Evolutionary conservation across 345 rosid species (phyloP), one percentile per base, ranked within the genome.

Genomic region (Moricandia arvensis): DNA sequence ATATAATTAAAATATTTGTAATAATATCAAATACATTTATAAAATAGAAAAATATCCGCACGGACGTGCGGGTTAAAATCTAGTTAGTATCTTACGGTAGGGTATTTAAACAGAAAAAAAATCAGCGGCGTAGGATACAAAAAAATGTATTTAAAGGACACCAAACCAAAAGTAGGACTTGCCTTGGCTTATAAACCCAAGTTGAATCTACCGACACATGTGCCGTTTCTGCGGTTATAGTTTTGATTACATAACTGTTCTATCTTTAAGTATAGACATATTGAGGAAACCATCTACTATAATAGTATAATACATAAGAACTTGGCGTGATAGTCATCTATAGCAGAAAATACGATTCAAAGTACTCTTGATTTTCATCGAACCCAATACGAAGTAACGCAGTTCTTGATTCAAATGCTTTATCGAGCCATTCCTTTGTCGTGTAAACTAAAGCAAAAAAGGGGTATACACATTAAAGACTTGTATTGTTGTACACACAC

Each of bases 271-370:
- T 35, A 8, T 35, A 35, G 41, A 8, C 11, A 21, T 21, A 35
- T 35, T 7, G 41, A 35, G 41, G 8, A 35, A 35, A 35, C 41
- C 41, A 35, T 35, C 8, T 21, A 21, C 24, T 7, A 35, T 35
- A 35, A 35, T 35, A 35, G 5, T 29, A 2, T 29, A 29, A 29
- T 29, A 29, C 24, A 53, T 53, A 26, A 29, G 60, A 15, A 75
- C 31, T 34, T 59, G 29, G 37, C 29, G 53, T 67, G 31, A 45
- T 61, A 63, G 15, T 68, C 74, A 37, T 68, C 74, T 68, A 75
- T n/a, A 68, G 33, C 60, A 41, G 29, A 43, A 77, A 77, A 64
- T 30, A 63, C 35, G 75, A 63, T 63, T 58, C 47, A 64, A 77
- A 63, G 53, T 29, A 29, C 31, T 29, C 31, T 29, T 29, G 5